Base-by-base conservation (phyloP, 768 basidiomycete genomes). In the Tulasnella sp. region DNA sequence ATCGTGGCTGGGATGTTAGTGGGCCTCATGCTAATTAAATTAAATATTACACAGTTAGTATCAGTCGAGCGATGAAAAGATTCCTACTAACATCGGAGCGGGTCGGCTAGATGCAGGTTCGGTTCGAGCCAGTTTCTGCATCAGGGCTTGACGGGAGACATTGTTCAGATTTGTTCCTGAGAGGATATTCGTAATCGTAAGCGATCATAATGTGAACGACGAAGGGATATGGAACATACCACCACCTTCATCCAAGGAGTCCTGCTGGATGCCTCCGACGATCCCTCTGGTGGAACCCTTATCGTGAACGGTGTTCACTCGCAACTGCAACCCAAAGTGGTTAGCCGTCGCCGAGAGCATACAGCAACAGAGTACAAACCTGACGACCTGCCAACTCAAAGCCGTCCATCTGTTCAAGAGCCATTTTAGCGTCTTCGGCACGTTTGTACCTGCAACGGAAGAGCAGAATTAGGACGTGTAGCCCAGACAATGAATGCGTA, bases 51-150 rank as follows among this genome's bases (percentile, higher is more conserved):
- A 38, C 22, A 17, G 36, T 70, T 22, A 70, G 68, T n/a, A 38
- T 25, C 68, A 22, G 22, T 38, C 36, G 15, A 64, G 58, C 11
- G 25, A 67, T 1, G 54, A 8, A 37, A 70, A 2, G n/a, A 14
- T 38, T 4, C 17, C 14, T n/a, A 78, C 68, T 12, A 4, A 77
- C 71, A 78, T 76, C 39, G 77, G 64, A 64, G 52, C 76, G 19
- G 77, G 70, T 69, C 70, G 40, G 15, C 39, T 19, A 14, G 78
- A 19, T 17, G 77, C 58, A 14, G 64, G 64, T n/a, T 84, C 84
- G 85, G 90, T 93, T 87, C 97, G 94, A 83, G 97, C 96, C 89
- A 99, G 93, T 90, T 99, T 99, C 86, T 96, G 94, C 97, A 99
- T 99, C 86, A 99, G 94, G 84, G 95, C 94, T 87, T 97, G 96